phyloP scores from a whole-genome alignment of 192 early-diverging fungal genomes.

The Gryganskiella cystojenkinii region DNA sequence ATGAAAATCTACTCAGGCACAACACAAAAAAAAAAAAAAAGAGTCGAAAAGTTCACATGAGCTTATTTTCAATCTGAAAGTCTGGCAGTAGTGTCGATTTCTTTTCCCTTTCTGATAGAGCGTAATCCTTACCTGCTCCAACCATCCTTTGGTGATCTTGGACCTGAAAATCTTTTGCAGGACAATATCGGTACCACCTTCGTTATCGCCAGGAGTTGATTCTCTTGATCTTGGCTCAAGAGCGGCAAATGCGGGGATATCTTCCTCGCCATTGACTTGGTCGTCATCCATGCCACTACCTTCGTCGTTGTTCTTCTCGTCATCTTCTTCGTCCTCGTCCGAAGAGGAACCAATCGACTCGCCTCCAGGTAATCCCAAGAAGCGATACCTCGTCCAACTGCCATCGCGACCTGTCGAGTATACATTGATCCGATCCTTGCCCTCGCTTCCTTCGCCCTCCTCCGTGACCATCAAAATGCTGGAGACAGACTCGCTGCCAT shows the following conservation, averaged over 20 bases:
- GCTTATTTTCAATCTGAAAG: too few relatives aligned
- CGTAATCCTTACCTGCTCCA: constrained; percentile 63
- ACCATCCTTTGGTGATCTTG: constrained; percentile 82
- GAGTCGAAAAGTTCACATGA: neutral
- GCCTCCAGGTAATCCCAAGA: constrained; percentile 38
- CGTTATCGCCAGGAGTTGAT: constrained; percentile 4
- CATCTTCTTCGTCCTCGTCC: constrained; percentile 6
- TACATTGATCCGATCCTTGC: constrained; percentile 57
- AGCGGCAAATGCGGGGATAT: neutral
- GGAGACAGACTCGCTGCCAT: constrained; percentile 42
- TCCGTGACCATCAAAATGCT: constrained; percentile 49
- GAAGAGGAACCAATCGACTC: constrained; percentile 18
- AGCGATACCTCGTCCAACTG: constrained; percentile 62
- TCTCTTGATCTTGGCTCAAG: neutral
- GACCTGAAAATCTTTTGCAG: constrained; percentile 64
- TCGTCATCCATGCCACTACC: constrained; percentile 6
- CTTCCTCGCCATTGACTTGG: constrained; percentile 1
- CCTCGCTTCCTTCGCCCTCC: constrained; percentile 22
- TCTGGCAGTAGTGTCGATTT: too few relatives aligned
- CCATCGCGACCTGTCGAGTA: constrained; percentile 77
- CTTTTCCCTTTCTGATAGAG: too few relatives aligned
- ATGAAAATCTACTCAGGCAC: constrained; percentile 48
- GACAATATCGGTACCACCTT: constrained; percentile 34
- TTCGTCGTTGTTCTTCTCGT: constrained; percentile 1
- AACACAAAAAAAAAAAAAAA: neutral